phyloP scores from a whole-genome alignment of 768 basidiomycete genomes.

The Boletus sp. region DNA sequence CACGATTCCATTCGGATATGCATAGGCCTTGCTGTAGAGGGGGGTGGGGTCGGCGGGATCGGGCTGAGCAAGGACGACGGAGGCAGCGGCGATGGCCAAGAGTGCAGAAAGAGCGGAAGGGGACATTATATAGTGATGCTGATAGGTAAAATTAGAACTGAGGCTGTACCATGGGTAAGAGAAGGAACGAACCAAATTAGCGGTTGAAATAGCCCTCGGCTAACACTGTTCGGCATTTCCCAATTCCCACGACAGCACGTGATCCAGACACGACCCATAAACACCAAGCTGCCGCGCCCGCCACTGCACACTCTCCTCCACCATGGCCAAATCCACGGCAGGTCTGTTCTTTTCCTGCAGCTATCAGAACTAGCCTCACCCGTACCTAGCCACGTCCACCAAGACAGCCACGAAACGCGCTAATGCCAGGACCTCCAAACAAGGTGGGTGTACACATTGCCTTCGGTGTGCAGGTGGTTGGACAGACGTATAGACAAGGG shows the following conservation, averaged over 20 bases:
- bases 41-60: conserved; percentile 44
- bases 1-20: conserved; percentile 44
- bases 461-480: background rate
- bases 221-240: conserved; percentile 5
- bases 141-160: background rate
- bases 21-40: conserved; percentile 44
- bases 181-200: background rate
- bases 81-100: conserved; percentile 31
- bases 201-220: conserved; percentile 23
- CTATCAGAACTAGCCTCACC: background rate
- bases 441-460: conserved; percentile 25
- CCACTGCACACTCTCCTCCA: conserved; percentile 10
- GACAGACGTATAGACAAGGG: conserved; percentile 29
- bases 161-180: background rate
- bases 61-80: conserved; percentile 31
- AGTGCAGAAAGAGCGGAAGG: conserved; percentile 40
- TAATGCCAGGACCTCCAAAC: conserved; percentile 42
- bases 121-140: conserved; percentile 28
- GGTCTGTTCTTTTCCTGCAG: conserved; percentile 31
- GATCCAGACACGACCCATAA: conserved; percentile 29
- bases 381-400: conserved; percentile 45
- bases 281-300: conserved; percentile 1
- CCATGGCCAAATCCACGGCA: conserved; percentile 52
- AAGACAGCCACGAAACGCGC: conserved; percentile 56
- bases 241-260: conserved; percentile 23